Evolutionary conservation across 208 protist species (phyloP).

Genomic region (Entamoeba histolytica): DNA sequence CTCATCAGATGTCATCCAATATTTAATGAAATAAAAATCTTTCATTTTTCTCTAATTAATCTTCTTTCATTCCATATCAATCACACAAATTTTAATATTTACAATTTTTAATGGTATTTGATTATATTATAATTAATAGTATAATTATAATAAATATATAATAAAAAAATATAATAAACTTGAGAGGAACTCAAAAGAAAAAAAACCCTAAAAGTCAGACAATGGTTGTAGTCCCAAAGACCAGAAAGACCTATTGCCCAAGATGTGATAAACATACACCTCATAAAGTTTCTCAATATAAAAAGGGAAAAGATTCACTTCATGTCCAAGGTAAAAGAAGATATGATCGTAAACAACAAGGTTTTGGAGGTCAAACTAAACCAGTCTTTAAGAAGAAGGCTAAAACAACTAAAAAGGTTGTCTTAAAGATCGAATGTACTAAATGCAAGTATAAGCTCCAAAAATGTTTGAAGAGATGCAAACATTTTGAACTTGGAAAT

Average conservation of each 20-base stretch:
- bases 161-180: background rate
- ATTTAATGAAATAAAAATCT: background rate
- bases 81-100: background rate
- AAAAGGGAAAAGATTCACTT: slow-evolving; percentile 87
- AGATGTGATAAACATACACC: slow-evolving; percentile 65
- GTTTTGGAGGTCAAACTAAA: slow-evolving; percentile 99
- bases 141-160: background rate
- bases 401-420: slow-evolving; percentile 17
- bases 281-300: slow-evolving; percentile 80
- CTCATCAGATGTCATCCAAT: background rate
- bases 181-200: background rate
- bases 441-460: background rate
- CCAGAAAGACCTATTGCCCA: slow-evolving; percentile 51
- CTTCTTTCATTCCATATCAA: background rate
- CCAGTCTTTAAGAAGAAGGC: slow-evolving; percentile 99
- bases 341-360: slow-evolving; percentile 97
- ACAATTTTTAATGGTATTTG: background rate
- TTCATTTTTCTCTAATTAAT: background rate
- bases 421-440: background rate
- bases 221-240: slow-evolving; percentile 48
- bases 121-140: background rate
- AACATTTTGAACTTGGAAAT: background rate
- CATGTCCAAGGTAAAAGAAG: slow-evolving; percentile 91
- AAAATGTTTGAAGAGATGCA: background rate
- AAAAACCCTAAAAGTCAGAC: background rate